A percentile compares a stretch with the other conserved stretches of the same genome.
Evolutionary conservation across 441 rosid species (phyloP).

Genomic region (Erodium moschatum): DNA sequence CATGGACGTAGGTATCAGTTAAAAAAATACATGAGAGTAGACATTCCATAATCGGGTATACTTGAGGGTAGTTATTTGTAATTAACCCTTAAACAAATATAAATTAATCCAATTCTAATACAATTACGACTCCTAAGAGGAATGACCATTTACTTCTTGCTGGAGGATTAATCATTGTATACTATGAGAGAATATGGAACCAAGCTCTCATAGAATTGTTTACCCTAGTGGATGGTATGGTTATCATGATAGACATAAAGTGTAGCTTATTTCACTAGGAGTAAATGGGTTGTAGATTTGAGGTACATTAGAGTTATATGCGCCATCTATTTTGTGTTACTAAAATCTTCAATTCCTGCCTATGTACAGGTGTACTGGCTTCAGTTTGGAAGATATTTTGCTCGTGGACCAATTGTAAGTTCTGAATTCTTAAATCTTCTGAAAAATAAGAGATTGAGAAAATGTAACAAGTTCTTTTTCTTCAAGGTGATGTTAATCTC

Average conservation of each 20-base stretch:
- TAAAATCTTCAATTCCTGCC: conserved; percentile 7
- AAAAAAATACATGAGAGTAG: too few relatives aligned
- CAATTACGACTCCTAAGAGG: background rate
- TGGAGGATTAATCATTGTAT: background rate
- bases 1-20: too few relatives aligned
- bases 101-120: too few relatives aligned
- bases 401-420: conserved; percentile 93
- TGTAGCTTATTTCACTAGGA: background rate
- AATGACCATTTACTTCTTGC: background rate
- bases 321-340: background rate
- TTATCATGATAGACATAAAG: background rate
- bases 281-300: background rate
- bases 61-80: too few relatives aligned
- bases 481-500: too few relatives aligned
- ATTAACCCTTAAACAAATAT: too few relatives aligned
- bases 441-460: too few relatives aligned
- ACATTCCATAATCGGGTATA: too few relatives aligned
- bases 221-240: background rate
- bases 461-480: too few relatives aligned
- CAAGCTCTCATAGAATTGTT: background rate
- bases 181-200: background rate
- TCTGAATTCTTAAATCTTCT: background rate
- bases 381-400: conserved; percentile 97
- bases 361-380: conserved; percentile 85
- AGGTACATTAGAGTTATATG: background rate